A percentile compares a stretch with the other conserved stretches of the same genome.
Evolutionary conservation across 169 alveolate genomes (phyloP).

Genomic region (Plasmodium falciparum): DNA sequence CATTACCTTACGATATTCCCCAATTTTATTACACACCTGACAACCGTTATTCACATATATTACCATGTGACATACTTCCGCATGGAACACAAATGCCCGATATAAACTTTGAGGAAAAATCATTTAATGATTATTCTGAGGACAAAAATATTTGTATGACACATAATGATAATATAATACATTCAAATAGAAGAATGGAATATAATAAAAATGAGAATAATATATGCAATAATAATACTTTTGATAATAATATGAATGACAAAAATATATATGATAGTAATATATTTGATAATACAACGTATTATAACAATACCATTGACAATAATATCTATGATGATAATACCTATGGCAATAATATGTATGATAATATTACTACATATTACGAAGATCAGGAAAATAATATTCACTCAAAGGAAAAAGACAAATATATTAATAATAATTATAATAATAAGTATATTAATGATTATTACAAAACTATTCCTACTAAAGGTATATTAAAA

Average conservation of each 20-base stretch:
- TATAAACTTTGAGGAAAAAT: constrained; percentile 17
- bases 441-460: constrained; percentile 14
- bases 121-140: constrained; percentile 2
- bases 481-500: not conserved
- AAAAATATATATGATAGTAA: not conserved
- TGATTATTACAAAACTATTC: constrained; percentile 10
- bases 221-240: not conserved
- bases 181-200: constrained; percentile 9
- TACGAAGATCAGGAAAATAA: constrained; percentile 20
- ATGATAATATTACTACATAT: constrained; percentile 9
- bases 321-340: not conserved
- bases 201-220: not conserved
- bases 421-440: not conserved
- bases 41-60: constrained; percentile 4
- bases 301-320: too few species aligned
- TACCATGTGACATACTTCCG: constrained; percentile 7
- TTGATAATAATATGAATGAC: constrained; percentile 9
- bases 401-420: not conserved
- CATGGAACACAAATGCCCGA: constrained; percentile 4
- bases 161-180: constrained; percentile 2
- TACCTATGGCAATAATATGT: constrained; percentile 13
- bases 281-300: too few species aligned
- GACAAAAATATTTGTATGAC: constrained; percentile 2
- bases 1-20: constrained; percentile 74
- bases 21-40: constrained; percentile 68